Evolutionary conservation across 208 protist genomes (phyloP).

Genomic region (Angomonas deanei): DNA sequence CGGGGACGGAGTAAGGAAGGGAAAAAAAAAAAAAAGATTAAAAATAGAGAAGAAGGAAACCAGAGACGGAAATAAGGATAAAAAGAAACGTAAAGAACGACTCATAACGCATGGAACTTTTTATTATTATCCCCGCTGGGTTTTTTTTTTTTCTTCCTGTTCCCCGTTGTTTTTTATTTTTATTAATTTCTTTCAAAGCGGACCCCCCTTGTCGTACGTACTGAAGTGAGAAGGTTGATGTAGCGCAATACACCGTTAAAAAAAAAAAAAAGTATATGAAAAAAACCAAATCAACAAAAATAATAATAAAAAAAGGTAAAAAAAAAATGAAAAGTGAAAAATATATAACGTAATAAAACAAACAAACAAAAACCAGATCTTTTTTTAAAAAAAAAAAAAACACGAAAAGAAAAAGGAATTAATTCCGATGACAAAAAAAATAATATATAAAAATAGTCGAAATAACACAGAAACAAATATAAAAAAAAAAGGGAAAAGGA

Average conservation of each 20-base stretch:
- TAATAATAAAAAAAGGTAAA: slow-evolving; percentile 20
- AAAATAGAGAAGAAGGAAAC: slow-evolving; percentile 5
- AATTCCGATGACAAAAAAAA: no score
- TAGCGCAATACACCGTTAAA: background rate
- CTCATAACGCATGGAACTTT: no score
- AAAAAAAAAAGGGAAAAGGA: slow-evolving; percentile 9
- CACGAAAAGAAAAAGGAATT: no score
- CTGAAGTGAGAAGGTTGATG: slow-evolving; percentile 5
- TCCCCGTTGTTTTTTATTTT: background rate
- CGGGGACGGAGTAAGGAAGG: background rate
- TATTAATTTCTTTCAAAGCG: slow-evolving; percentile 4
- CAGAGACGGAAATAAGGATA: background rate
- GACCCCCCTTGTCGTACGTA: background rate
- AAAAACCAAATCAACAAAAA: slow-evolving; percentile 5
- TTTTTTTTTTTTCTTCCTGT: no score
- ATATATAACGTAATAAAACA: no score
- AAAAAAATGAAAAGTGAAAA: no score
- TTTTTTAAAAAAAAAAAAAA: no score
- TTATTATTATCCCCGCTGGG: no score
- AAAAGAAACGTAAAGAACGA: slow-evolving; percentile 1
- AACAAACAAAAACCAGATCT: no score
- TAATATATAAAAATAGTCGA: no score
- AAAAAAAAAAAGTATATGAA: slow-evolving; percentile 8
- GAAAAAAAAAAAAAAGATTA: slow-evolving; percentile 10
- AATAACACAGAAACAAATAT: no score